Evolutionary conservation across 352 stramenopile species (phyloP).

Genomic region (Plasmopara muralis): DNA sequence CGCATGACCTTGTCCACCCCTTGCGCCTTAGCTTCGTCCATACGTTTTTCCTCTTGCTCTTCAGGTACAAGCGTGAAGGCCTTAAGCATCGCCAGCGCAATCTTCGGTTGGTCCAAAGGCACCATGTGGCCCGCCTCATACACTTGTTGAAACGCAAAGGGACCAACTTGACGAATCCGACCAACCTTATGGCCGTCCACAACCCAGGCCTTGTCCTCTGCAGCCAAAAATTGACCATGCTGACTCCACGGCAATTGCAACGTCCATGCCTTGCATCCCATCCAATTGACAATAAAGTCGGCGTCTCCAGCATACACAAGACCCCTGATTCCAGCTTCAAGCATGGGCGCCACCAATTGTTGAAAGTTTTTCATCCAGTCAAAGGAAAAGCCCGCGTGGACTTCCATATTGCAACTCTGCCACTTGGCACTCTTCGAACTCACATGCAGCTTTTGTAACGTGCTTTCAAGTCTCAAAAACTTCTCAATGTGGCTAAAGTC

Average conservation of each 20-base stretch:
- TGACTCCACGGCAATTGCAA: conserved; percentile 88
- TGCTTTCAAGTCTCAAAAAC: conserved; percentile 78
- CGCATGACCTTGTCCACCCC: conserved; percentile 21
- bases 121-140: conserved; percentile 96
- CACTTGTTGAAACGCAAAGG: conserved; percentile 93
- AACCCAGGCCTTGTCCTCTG: conserved; percentile 51
- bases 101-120: conserved; percentile 90
- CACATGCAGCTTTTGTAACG: conserved; percentile 85
- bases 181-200: conserved; percentile 57
- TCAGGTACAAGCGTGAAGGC: conserved; percentile 64
- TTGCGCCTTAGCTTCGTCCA: conserved; percentile 16
- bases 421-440: conserved; percentile 75
- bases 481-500: conserved; percentile 91
- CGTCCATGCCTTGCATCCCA: conserved; percentile 96
- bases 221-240: conserved; percentile 40
- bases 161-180: conserved; percentile 46
- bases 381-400: conserved; percentile 89
- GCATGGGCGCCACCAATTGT: conserved; percentile 83
- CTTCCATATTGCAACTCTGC: conserved; percentile 93
- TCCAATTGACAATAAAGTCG: conserved; percentile 98
- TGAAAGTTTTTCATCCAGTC: conserved; percentile 98
- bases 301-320: conserved; percentile 96
- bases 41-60: conserved; percentile 16
- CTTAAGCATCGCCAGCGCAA: conserved; percentile 92
- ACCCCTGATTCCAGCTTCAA: conserved; percentile 86